Conservation (phyloP, 1,284 basidiomycete species). For the Pholiota adiposa region DNA sequence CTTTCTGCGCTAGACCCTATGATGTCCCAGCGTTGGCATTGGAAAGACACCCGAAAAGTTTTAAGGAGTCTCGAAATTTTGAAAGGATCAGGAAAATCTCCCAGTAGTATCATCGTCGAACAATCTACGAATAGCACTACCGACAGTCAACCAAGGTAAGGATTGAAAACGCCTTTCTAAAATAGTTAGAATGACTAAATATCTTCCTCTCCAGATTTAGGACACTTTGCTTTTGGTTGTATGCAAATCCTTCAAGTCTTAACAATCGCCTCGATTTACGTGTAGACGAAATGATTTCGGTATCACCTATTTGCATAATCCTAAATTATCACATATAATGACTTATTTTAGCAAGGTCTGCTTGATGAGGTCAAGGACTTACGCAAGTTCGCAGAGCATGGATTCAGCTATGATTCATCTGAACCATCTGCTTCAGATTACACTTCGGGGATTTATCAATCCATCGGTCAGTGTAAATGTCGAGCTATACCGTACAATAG, state of each 20-base stretch:
- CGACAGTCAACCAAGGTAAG: constrained; percentile 53
- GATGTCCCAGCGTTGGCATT: constrained; percentile 93
- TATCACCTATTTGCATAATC: constrained; percentile 33
- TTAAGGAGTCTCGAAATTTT: constrained; percentile 82
- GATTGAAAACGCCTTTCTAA: too few species aligned
- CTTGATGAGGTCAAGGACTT: constrained; percentile 79
- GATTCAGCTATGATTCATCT: neutral
- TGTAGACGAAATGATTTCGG: constrained; percentile 90
- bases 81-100: constrained; percentile 67
- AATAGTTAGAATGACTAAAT: too few species aligned
- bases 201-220: constrained; percentile 64
- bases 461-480: constrained; percentile 70
- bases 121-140: constrained; percentile 56
- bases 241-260: constrained; percentile 72
- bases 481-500: too few species aligned
- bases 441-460: constrained; percentile 91
- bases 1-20: constrained; percentile 74
- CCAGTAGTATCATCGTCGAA: constrained; percentile 72
- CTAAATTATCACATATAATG: neutral
- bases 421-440: constrained; percentile 48
- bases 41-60: constrained; percentile 92
- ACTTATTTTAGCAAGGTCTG: constrained; percentile 58
- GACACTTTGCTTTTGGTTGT: constrained; percentile 91
- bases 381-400: constrained; percentile 37
- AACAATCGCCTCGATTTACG: constrained; percentile 79